These are phyloP conservation scores for Ganoderma boninense DNA, from an alignment of 1,284 basidiomycete genomes.

Conservation along the genomic window DNA sequence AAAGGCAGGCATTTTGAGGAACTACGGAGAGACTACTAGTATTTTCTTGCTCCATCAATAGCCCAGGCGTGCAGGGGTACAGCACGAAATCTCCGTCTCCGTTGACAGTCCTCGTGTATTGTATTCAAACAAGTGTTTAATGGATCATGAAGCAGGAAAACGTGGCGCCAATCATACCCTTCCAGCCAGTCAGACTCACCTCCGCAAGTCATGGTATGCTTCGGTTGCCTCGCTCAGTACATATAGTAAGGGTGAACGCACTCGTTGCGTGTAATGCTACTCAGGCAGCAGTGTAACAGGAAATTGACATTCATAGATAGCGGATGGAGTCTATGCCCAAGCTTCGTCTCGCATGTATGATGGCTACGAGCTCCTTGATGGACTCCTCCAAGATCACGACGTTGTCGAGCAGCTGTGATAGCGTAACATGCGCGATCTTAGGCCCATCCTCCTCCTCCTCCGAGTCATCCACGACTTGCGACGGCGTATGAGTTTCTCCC, in stretches of 20 bases:
- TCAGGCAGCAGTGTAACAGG: conserved; percentile 7
- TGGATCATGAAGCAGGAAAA: not conserved
- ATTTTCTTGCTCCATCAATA: not conserved
- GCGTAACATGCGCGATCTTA: conserved; percentile 60
- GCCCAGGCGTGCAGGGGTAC: not conserved
- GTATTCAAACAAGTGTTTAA: not conserved
- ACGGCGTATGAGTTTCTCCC: conserved; percentile 50
- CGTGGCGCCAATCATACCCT: not conserved
- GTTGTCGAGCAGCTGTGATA: conserved; percentile 92
- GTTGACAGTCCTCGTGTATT: not conserved
- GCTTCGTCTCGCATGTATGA: conserved; percentile 86
- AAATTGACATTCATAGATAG: conserved; percentile 67
- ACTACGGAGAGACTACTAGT: not conserved
- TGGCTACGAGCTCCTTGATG: conserved; percentile 92
- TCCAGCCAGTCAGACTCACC: no score
- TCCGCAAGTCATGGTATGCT: no score
- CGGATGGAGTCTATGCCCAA: conserved; percentile 87
- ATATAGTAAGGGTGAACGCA: not conserved
- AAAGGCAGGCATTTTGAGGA: not conserved
- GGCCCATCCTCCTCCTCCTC: conserved; percentile 44
- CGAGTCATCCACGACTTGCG: conserved; percentile 44
- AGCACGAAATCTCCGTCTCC: not conserved
- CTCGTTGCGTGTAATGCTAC: not conserved
- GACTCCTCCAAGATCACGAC: conserved; percentile 95
- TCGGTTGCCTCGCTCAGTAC: not conserved